Evolutionary conservation across 139 green algal genomes (phyloP).

Genomic region (Chlorella sp.): DNA sequence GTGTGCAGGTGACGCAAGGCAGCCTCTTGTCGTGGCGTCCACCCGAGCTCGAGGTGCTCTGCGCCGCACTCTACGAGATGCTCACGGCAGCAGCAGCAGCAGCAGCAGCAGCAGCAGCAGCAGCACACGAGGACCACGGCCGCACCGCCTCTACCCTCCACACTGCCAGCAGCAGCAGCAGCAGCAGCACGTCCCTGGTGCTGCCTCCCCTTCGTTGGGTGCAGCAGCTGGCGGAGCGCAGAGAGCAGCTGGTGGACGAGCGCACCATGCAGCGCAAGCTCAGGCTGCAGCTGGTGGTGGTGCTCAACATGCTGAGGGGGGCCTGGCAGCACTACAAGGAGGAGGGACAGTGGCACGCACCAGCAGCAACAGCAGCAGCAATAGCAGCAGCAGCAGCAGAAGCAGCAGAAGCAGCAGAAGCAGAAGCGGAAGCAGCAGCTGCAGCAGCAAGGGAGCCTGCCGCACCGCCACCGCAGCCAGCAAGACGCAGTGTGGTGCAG

Average conservation of each 20-base stretch:
- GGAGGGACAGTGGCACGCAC: background rate
- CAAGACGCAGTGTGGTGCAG: background rate
- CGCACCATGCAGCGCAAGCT: background rate
- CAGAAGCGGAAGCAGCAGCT: background rate
- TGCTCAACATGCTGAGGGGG: no score
- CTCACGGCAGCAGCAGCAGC: background rate
- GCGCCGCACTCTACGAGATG: background rate
- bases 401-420: background rate
- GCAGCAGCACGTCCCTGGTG: background rate
- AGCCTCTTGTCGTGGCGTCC: no score
- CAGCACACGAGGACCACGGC: background rate
- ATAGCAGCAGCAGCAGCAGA: background rate
- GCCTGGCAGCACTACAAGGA: no score
- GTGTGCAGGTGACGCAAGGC: no score
- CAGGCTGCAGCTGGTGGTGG: no score
- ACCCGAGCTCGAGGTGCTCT: no score
- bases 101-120: background rate
- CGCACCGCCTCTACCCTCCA: background rate
- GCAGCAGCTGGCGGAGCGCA: background rate
- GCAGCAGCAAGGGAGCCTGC: background rate
- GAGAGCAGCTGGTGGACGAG: background rate
- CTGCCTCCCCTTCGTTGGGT: background rate
- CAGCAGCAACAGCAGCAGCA: background rate
- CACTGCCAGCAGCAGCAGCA: background rate
- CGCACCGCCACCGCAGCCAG: no score